Base-by-base conservation (phyloP, 2,329 filamentous ascomycete genomes). In the Fusarium graminum region DNA sequence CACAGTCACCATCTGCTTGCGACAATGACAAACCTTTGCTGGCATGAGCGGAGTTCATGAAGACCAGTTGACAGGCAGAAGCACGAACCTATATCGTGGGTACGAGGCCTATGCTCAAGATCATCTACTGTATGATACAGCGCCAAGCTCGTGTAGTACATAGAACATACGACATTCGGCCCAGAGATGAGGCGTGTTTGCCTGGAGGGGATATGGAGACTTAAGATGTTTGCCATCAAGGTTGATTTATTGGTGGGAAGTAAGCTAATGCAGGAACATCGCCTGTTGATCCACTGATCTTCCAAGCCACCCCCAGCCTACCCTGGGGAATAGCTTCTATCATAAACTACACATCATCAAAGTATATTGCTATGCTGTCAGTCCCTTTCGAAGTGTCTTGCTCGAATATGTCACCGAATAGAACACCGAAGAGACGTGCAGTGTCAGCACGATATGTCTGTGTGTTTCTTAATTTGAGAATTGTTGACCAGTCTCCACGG, bases 221-320 rank as follows among this genome's bases (percentile, higher is more conserved):
- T 19, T 11, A 28, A 36, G 28, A 41, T 41, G 25, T 29, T 45
- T 52, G 22, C 17, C 29, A n/a, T 42, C 17, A 26, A 32, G 39
- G 25, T 26, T 52, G 49, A 36, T 22, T n/a, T 25, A 38, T 38
- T 17, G 19, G 45, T 17, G 13, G 45, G 36, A 16, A 41, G 26
- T 30, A 40, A 45, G 30, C 39, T 45, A 28, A 34, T 45, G 28
- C 22, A 52, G 39, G 39, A 52, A 34, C 19, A 32, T 45, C 26
- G 17, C 13, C 10, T 36, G 13, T 19, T 26, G 47, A 46, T 36
- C 50, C 50, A 52, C 40, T 52, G 50, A 52, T 52, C 50, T 52
- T 26, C 50, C 32, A 52, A 36, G 22, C 50, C 30, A 39, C 50
- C 22, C 32, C 49, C 38, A 61, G 38, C 34, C 41, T 25, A 45